Percentiles rank a stretch among this genome's conserved stretches.
phyloP scores from a whole-genome alignment of 306 rosid species.

The Phaseolus lunatus region DNA sequence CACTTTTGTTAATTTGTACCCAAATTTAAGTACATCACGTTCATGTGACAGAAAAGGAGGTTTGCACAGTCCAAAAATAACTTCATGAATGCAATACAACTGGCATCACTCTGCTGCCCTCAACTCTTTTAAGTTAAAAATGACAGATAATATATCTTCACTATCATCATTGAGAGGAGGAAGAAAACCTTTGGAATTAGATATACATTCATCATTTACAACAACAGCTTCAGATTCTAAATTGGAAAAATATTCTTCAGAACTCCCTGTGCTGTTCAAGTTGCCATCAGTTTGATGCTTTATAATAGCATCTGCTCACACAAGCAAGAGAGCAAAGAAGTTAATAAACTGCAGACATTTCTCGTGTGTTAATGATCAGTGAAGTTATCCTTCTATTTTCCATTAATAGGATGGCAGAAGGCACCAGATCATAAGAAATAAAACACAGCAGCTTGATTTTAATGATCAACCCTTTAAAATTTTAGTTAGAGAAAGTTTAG shows the following conservation, averaged over 20 bases:
- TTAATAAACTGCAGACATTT: conserved; percentile 27
- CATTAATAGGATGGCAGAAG: conserved; percentile 12
- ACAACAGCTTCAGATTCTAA: conserved; percentile 54
- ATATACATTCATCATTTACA: conserved; percentile 58
- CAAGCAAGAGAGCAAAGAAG: conserved; percentile 39
- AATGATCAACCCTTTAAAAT: neutral
- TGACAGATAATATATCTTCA: neutral
- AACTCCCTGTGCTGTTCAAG: conserved; percentile 56
- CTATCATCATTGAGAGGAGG: conserved; percentile 7
- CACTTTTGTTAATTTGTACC: conserved; percentile 2
- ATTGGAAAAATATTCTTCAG: conserved; percentile 54
- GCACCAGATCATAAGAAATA: neutral
- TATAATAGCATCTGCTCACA: conserved; percentile 56
- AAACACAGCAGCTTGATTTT: neutral
- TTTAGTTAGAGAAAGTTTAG: neutral
- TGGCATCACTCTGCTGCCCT: neutral
- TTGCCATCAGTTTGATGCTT: conserved; percentile 57
- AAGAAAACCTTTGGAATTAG: conserved; percentile 64
- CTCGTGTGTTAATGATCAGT: neutral
- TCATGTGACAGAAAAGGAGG: neutral
- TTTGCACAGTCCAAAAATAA: conserved; percentile 3
- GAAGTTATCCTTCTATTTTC: neutral
- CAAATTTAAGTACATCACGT: conserved; percentile 15
- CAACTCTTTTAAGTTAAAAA: neutral
- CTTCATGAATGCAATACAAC: conserved; percentile 11